Percentiles rank a stretch among this genome's conserved stretches.
Evolutionary conservation across 2,329 filamentous ascomycete genomes (phyloP).

Genomic region (Ophiostoma quercus): DNA sequence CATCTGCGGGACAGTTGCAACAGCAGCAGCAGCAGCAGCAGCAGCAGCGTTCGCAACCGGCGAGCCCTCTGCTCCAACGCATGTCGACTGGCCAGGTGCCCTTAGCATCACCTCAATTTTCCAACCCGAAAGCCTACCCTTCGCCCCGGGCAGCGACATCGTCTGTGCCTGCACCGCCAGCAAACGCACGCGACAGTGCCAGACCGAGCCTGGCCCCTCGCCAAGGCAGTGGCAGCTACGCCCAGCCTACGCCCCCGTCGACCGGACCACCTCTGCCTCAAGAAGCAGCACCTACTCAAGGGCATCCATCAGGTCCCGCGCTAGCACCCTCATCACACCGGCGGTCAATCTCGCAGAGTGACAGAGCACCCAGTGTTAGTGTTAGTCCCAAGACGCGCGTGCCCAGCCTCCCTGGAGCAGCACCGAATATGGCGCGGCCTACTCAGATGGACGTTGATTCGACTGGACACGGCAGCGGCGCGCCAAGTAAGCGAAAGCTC

Average conservation of each 20-base stretch:
- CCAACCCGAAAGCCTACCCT: constrained; percentile 20
- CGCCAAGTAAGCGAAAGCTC: constrained; percentile 46
- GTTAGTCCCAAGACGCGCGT: constrained; percentile 73
- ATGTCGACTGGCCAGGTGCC: constrained; percentile 30
- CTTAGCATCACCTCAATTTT: not conserved
- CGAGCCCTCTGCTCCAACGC: constrained; percentile 57
- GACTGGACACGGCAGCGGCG: constrained; percentile 34
- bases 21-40: constrained; percentile 4
- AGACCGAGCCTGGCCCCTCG: constrained; percentile 26
- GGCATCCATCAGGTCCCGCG: not conserved
- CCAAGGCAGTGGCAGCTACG: constrained; percentile 21
- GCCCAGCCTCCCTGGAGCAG: constrained; percentile 46
- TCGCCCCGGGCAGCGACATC: constrained; percentile 35
- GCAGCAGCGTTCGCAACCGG: constrained; percentile 43
- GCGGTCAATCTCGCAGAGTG: constrained; percentile 51
- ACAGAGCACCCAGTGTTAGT: constrained; percentile 66
- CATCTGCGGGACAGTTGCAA: constrained; percentile 2
- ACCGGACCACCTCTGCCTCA: constrained; percentile 25
- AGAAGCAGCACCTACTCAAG: not conserved
- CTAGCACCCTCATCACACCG: constrained; percentile 32
- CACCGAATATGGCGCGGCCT: constrained; percentile 23
- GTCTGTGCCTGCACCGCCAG: constrained; percentile 1
- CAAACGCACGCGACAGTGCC: constrained; percentile 13
- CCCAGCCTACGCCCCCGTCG: constrained; percentile 40
- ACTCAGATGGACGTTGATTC: constrained; percentile 32